These are phyloP conservation scores for Pluteus cervinus DNA, from an alignment of 768 basidiomycete species.

Conservation along the genomic window DNA sequence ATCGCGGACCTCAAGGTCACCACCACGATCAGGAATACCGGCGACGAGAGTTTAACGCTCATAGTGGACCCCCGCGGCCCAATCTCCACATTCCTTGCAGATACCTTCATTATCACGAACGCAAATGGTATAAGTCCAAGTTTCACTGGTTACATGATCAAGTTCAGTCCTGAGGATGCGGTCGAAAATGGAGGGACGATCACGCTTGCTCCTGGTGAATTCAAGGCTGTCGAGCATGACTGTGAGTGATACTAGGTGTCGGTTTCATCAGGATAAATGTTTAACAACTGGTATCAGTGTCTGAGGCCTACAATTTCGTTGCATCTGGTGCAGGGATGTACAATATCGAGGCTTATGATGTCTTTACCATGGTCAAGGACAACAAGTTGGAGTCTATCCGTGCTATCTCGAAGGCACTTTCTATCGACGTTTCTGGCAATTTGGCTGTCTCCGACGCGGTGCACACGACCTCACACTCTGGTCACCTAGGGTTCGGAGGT, in stretches of 20 bases:
- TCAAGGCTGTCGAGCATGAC: constrained; percentile 26
- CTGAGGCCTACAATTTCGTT: constrained; percentile 38
- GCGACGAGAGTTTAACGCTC: constrained; percentile 35
- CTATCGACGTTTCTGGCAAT: constrained; percentile 29
- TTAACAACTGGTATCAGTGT: constrained; percentile 18
- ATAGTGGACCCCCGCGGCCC: constrained; percentile 35
- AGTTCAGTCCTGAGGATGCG: constrained; percentile 28
- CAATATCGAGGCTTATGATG: constrained; percentile 25
- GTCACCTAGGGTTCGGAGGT: constrained; percentile 27
- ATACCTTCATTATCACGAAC: constrained; percentile 32
- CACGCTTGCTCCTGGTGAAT: constrained; percentile 34
- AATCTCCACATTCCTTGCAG: constrained; percentile 28
- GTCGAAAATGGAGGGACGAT: constrained; percentile 24
- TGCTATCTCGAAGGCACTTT: constrained; percentile 29
- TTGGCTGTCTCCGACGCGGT: constrained; percentile 33
- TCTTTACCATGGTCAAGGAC: constrained; percentile 29
- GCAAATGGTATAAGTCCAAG: constrained; percentile 24
- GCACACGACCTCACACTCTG: constrained; percentile 20
- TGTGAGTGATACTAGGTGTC: constrained; percentile 17
- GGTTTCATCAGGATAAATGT: not conserved
- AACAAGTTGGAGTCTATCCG: constrained; percentile 21
- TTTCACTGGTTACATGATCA: constrained; percentile 35
- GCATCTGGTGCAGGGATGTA: constrained; percentile 26
- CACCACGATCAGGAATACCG: constrained; percentile 36
- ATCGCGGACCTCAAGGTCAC: constrained; percentile 35